Evolutionary conservation across 2,329 filamentous ascomycete genomes (phyloP), one percentile per base, ranked within the genome.

Genomic region (Diatrype stigma): DNA sequence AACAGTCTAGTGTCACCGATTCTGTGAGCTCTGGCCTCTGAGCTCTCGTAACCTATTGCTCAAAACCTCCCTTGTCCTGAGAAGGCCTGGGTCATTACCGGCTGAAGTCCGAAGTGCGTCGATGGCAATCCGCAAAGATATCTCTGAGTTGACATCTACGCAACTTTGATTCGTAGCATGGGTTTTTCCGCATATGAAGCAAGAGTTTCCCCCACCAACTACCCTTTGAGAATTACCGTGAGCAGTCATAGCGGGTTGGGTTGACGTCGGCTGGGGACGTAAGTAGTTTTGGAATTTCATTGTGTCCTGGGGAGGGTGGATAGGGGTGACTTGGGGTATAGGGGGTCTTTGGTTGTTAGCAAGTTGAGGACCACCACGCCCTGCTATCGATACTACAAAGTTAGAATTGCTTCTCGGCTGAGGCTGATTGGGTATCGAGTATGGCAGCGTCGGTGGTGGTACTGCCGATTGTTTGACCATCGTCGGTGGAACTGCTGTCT

Each of bases 71-170:
- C 51, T 51, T 14, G 46, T 52, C 17, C 51, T 47, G 14, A 14
- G 34, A 21, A 56, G 28, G 7, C 30, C 19, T 5, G 50, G 38
- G 0, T 42, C 11, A 16, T 57, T 46, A 14, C 44, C 49, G 16
- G 49, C 35, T 12, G 48, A 30, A 3, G 52, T 34, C 26, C 63
- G 60, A 8, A 67, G 54, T 28, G 48, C 48, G 50, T 68, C 65
- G 23, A 69, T 55, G 4, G 62, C 63, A 12, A 68, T 16, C 17
- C 66, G 57, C 40, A 69, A 30, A 3, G 60, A 62, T 8, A 61
- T 47, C 37, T 65, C 61, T 0, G 60, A 63, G 42, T 56, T 56
- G 1, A 62, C 45, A 47, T 66, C 45, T 26, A 66, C 35, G 45
- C 65, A 67, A 10, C 47, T 53, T 6, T 37, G 30, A 7, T 35